Evolutionary conservation across 257 asterid genomes (phyloP), one percentile per base, ranked within the genome.

Genomic region (Cordia subcordata): DNA sequence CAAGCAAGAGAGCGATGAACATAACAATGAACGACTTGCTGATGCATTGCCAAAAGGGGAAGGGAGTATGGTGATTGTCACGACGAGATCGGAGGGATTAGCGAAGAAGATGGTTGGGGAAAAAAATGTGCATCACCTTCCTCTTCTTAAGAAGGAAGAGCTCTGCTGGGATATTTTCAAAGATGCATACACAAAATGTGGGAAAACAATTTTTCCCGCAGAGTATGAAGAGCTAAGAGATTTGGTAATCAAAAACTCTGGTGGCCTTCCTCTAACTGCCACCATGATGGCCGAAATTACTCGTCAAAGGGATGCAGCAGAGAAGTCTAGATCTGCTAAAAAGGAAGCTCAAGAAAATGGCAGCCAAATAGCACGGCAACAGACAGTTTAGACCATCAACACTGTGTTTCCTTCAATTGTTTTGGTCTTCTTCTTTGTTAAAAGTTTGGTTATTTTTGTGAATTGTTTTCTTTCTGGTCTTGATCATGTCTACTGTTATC

Each of bases 231-330:
- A 18, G 37, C 35, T 69, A 14, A 60, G 62, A 47, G 59, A 45
- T 3, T 0, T 18, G 0, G 67, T 75, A 11, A 54, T 72, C 33
- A 39, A 52, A 13, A 73, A 70, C 14, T 72, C 76, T 51, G 71
- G 53, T 8, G 72, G 82, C 0, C 63, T 81, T 58, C 87, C 87
- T 35, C 42, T 81, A 39, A 61, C 68, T 42, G 82, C 87, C 51
- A 78, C 72, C 67, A 72, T 72, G 76, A 62, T 81, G 75, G 84
- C 78, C 33, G 47, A 72, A 62, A 67, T 64, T 55, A 57, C 15
- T 57, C 47, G 49, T 37, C 19, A 40, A 60, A 27, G 58, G 4
- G 11, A 60, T 5, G 44, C 57, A 23, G n/a, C n/a, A n/a, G n/a
- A 27, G 35, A 27, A 27, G 35, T 27, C 35, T 27, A n/a, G n/a